These are phyloP conservation scores for Zalerion maritima DNA, from an alignment of 495 filamentous ascomycete genomes.

Conservation along the genomic window DNA sequence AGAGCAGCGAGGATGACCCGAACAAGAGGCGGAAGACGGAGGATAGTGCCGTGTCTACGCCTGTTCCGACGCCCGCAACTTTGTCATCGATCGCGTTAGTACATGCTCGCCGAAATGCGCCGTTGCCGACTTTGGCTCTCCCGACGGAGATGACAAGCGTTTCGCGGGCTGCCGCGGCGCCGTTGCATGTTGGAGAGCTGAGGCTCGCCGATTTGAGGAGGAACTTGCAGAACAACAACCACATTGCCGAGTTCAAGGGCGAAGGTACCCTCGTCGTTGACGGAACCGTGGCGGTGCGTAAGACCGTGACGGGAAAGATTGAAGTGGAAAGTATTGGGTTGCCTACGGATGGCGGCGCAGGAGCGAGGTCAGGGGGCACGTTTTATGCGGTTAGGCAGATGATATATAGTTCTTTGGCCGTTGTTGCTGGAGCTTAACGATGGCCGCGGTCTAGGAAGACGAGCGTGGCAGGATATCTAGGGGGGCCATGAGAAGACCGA, in stretches of 20 bases:
- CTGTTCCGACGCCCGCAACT: conserved; percentile 7
- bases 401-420: conserved; percentile 73
- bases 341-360: conserved; percentile 22
- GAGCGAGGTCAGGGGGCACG: conserved; percentile 32
- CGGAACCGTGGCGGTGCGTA: conserved; percentile 72
- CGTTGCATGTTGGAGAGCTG: conserved; percentile 88
- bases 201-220: conserved; percentile 77
- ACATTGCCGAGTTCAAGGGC: conserved; percentile 83
- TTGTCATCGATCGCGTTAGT: conserved; percentile 6
- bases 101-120: no score
- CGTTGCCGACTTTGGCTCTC: conserved; percentile 52
- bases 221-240: conserved; percentile 65
- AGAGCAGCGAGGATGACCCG: conserved; percentile 27
- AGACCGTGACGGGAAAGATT: conserved; percentile 70
- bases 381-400: conserved; percentile 66
- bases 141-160: conserved; percentile 64
- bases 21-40: conserved; percentile 59
- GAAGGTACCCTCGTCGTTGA: conserved; percentile 88
- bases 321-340: conserved; percentile 72
- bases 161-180: conserved; percentile 63
- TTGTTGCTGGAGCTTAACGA: conserved; percentile 52
- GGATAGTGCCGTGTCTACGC: conserved; percentile 19
- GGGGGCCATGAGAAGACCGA: no score
- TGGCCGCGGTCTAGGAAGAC: neutral
- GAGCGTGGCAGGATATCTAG: no score